These are phyloP conservation scores for Neurospora discreta DNA, from an alignment of 495 filamentous ascomycete genomes.

Conservation along the genomic window DNA sequence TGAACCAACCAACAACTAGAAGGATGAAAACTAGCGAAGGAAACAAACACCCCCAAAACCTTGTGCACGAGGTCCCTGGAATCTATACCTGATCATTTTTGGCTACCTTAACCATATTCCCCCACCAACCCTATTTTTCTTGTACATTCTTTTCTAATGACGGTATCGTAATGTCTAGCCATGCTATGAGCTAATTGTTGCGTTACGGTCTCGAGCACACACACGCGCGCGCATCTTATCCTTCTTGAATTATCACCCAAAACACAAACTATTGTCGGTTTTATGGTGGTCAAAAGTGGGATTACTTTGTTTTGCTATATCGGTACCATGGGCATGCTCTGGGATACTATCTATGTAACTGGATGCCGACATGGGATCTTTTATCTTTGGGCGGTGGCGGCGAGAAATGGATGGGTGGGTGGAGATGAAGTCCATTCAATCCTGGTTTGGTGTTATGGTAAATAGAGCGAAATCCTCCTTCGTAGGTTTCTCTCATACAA, in stretches of 20 bases:
- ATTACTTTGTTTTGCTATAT: background rate
- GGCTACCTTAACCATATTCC: background rate
- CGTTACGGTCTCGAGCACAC: background rate
- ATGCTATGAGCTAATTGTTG: background rate
- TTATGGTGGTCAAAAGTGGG: background rate
- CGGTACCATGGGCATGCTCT: background rate
- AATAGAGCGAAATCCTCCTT: background rate
- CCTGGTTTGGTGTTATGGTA: background rate
- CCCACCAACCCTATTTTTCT: background rate
- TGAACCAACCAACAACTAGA: slow-evolving; percentile 17
- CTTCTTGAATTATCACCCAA: background rate
- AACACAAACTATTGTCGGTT: background rate
- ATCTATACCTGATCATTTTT: background rate
- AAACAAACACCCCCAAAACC: background rate
- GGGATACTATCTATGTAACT: background rate
- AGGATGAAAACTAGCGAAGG: background rate
- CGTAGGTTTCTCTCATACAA: background rate
- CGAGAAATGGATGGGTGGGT: background rate
- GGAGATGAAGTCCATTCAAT: background rate
- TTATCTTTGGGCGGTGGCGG: background rate
- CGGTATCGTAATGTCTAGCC: background rate
- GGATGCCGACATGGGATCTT: background rate
- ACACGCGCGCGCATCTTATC: background rate
- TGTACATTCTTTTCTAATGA: background rate
- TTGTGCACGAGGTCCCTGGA: background rate